Percentiles rank a stretch among this genome's conserved stretches.
These are phyloP conservation scores for Cryptosporidium andersoni DNA, from an alignment of 169 alveolate species.

Conservation along the genomic window DNA sequence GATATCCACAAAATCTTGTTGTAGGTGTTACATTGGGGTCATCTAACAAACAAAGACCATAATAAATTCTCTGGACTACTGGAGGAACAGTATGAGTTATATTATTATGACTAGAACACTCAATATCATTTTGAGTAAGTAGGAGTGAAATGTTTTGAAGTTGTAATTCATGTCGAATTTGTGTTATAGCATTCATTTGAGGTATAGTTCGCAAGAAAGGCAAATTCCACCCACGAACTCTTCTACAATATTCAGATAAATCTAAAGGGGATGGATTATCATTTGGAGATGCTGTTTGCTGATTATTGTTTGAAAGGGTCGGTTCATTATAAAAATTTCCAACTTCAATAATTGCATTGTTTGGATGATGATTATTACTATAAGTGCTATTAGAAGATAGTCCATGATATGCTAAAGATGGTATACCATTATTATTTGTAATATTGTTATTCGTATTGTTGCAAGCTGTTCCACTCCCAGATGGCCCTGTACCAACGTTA, in stretches of 20 bases:
- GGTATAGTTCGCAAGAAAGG: constrained; percentile 62
- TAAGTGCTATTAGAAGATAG: too few relatives aligned
- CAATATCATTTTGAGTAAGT: constrained; percentile 47
- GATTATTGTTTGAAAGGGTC: background rate
- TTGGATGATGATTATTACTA: too few relatives aligned
- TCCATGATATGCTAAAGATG: too few relatives aligned
- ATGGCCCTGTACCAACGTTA: background rate
- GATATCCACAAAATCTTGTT: constrained; percentile 66
- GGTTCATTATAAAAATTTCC: background rate
- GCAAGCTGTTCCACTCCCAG: constrained; percentile 1
- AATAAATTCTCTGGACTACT: constrained; percentile 38
- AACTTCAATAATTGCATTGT: too few relatives aligned
- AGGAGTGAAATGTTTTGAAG: constrained; percentile 51
- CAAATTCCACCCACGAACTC: constrained; percentile 67
- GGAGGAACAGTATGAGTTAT: constrained; percentile 39
- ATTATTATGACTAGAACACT: background rate
- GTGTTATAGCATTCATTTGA: constrained; percentile 67
- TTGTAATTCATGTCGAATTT: constrained; percentile 58
- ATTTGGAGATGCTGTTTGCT: constrained; percentile 2
- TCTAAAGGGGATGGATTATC: constrained; percentile 21
- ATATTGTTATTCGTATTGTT: too few relatives aligned
- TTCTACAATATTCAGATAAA: constrained; percentile 60
- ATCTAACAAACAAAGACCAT: constrained; percentile 49
- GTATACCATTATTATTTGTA: too few relatives aligned
- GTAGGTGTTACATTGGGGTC: constrained; percentile 48